phyloP scores from a whole-genome alignment of 2,329 filamentous ascomycete species.

The Pseudogymnoascus sp. region DNA sequence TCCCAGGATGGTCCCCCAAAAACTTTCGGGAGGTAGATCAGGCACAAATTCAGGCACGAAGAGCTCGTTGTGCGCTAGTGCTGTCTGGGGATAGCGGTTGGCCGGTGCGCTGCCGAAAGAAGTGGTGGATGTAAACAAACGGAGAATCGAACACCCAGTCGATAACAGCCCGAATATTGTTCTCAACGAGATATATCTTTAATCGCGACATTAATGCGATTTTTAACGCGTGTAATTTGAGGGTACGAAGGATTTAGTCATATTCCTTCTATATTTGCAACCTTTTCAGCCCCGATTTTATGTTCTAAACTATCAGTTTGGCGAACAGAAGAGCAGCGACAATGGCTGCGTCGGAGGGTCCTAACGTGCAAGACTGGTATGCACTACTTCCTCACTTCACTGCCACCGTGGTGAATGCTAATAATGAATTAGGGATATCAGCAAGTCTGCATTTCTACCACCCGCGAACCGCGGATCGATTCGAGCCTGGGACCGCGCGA shows the following conservation, averaged over 20 bases:
- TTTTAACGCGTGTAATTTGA: conserved; percentile 6
- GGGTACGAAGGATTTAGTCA: conserved; percentile 2
- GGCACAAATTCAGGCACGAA: conserved; percentile 3
- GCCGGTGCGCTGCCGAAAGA: conserved; percentile 5
- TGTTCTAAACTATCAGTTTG: conserved; percentile 4
- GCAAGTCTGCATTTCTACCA: conserved; percentile 23
- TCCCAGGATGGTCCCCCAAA: conserved; percentile 9
- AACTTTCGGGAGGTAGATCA: conserved; percentile 16
- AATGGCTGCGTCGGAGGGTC: conserved; percentile 4
- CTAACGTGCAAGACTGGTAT: conserved; percentile 7
- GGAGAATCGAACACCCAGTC: background rate
- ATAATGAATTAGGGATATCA: conserved; percentile 23
- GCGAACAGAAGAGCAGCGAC: background rate
- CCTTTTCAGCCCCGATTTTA: background rate
- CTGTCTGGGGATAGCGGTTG: conserved; percentile 11
- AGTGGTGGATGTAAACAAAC: conserved; percentile 9
- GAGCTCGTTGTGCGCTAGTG: conserved; percentile 14
- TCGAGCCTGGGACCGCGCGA: conserved; percentile 27
- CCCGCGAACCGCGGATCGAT: conserved; percentile 15
- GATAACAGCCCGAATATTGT: background rate
- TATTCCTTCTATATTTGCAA: conserved; percentile 6
- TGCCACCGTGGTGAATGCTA: conserved; percentile 1
- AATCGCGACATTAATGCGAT: background rate
- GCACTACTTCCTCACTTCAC: conserved; percentile 11
- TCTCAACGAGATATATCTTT: background rate